Evolutionary conservation across 2,329 filamentous ascomycete species (phyloP), one percentile per base, ranked within the genome.

Genomic region (Hirsutella rhossiliensis): DNA sequence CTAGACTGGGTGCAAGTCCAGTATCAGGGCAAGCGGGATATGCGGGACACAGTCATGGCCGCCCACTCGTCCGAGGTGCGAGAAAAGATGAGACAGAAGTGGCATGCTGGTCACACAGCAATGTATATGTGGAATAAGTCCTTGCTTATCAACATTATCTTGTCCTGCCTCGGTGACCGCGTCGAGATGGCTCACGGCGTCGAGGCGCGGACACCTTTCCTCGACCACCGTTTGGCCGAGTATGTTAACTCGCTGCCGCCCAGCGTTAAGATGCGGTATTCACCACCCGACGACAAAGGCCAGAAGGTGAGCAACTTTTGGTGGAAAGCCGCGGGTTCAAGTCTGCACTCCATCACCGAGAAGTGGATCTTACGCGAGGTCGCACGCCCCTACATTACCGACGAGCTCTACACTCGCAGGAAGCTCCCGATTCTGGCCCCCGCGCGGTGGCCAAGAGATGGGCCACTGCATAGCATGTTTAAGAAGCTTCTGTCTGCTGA

Each of bases 291-390:
- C 9, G 20, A 32, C 8, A 13, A 19, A 1, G 28, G 23, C 38
- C 5, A 29, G 1, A 23, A 18, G 13, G 18, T 3, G 19, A 7
- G 15, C 19, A 17, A 17, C 11, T 28, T 15, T 11, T 62, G 43
- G 41, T 48, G 38, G 44, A 47, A 45, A 40, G 45, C 42, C 19
- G 40, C 38, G 17, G 43, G 42, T 9, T 45, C 47, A 5, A 45
- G 39, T 4, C 38, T 52, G 15, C 50, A 51, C 11, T 48, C 51
- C 1, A 58, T 69, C 34, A 54, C 52, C 1, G 70, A 75, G 55
- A 74, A 76, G 47, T 71, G 67, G 62, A 65, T 75, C 27, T 61
- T 76, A 1, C 65, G 68, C 5, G 67, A 76, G 49, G 72, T 71
- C 0, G 62, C 59, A 18, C 64, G 62, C 45, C 69, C 71, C 3